Evolutionary conservation across 1,139 yeast genomes (phyloP).

Genomic region (Entelexis sorbosivorans): DNA sequence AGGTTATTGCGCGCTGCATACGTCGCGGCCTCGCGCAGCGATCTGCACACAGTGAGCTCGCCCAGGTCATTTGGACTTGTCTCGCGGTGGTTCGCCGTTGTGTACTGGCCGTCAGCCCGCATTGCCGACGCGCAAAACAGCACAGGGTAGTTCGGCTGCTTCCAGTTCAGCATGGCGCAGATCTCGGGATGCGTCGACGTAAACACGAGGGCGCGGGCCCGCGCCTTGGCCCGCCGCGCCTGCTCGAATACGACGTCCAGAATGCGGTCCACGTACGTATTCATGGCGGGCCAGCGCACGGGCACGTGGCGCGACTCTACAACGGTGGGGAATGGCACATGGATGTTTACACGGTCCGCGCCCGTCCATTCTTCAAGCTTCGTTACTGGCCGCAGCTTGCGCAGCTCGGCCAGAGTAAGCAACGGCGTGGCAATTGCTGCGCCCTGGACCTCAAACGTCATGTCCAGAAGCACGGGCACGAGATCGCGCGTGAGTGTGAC

Average conservation of each 20-base stretch:
- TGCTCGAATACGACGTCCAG: slow-evolving; percentile 66
- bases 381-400: slow-evolving; percentile 16
- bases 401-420: slow-evolving; percentile 37
- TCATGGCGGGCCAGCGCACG: slow-evolving; percentile 38
- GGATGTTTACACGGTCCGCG: slow-evolving; percentile 45
- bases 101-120: slow-evolving; percentile 26
- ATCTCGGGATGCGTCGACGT: slow-evolving; percentile 78
- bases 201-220: slow-evolving; percentile 46
- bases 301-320: slow-evolving; percentile 36
- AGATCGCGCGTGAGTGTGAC: slow-evolving; percentile 72
- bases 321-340: slow-evolving; percentile 70
- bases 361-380: slow-evolving; percentile 35
- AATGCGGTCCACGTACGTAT: slow-evolving; percentile 64
- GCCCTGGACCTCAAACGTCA: slow-evolving; percentile 46
- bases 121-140: slow-evolving; percentile 56
- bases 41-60: slow-evolving; percentile 34
- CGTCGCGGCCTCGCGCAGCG: slow-evolving; percentile 50
- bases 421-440: slow-evolving; percentile 42
- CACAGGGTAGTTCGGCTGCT: slow-evolving; percentile 95
- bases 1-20: slow-evolving; percentile 76
- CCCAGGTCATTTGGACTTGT: slow-evolving; percentile 16
- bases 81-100: slow-evolving; percentile 29
- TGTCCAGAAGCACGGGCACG: slow-evolving; percentile 66
- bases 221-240: slow-evolving; percentile 35
- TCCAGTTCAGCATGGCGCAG: slow-evolving; percentile 92